Conservation (phyloP, 1,139 yeast species). For the Blastobotrys serpentis region DNA sequence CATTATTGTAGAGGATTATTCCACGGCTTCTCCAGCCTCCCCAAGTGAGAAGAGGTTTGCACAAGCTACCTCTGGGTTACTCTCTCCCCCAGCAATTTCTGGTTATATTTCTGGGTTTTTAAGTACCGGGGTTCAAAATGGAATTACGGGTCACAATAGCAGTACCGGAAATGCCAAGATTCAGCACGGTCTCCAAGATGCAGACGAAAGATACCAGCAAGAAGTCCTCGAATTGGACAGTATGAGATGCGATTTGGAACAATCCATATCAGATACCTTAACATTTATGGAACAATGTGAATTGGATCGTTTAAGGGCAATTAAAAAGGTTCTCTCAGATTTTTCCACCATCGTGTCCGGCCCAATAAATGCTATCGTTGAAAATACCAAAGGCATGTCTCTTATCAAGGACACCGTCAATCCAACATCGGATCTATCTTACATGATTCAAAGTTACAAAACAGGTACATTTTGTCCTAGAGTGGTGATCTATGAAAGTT, state of each 20-base stretch:
- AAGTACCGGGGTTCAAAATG: too few relatives aligned
- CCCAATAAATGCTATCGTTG: slow-evolving; percentile 32
- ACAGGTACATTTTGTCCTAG: slow-evolving; percentile 74
- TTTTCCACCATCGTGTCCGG: slow-evolving; percentile 56
- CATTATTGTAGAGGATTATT: slow-evolving; percentile 9
- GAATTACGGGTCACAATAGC: slow-evolving; percentile 3
- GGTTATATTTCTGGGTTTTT: slow-evolving; percentile 19
- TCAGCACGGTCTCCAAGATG: slow-evolving; percentile 33
- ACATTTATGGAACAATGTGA: slow-evolving; percentile 76
- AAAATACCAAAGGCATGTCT: slow-evolving; percentile 7
- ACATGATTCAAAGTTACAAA: slow-evolving; percentile 57
- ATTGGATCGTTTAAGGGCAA: slow-evolving; percentile 63
- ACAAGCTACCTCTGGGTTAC: slow-evolving; percentile 6
- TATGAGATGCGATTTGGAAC: slow-evolving; percentile 69
- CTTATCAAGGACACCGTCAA: slow-evolving; percentile 55
- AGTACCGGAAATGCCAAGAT: slow-evolving; percentile 20
- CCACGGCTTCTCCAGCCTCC: slow-evolving; percentile 6
- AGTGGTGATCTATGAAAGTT: slow-evolving; percentile 69
- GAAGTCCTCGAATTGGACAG: slow-evolving; percentile 60
- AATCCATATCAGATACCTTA: slow-evolving; percentile 61
- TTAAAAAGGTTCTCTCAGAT: slow-evolving; percentile 66
- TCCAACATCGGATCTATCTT: slow-evolving; percentile 61
- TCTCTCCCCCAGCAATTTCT: slow-evolving; percentile 9
- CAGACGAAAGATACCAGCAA: slow-evolving; percentile 56
- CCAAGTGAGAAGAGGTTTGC: slow-evolving; percentile 8